phyloP scores from a whole-genome alignment of 345 rosid genomes.

The Sisymbrium altissimum region DNA sequence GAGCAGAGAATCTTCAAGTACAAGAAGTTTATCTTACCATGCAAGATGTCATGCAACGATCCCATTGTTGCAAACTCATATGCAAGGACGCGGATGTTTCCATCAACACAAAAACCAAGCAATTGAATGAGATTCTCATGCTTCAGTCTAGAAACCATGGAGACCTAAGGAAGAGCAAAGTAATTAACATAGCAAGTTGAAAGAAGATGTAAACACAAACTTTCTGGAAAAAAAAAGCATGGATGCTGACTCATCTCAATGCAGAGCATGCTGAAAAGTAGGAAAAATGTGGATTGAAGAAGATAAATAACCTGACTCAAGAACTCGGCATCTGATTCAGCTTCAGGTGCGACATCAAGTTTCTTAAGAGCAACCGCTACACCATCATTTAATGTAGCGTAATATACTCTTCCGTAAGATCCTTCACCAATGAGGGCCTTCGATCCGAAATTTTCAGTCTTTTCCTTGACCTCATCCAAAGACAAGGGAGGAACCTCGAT shows the following conservation, averaged over 20 bases:
- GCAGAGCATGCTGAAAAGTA: neutral
- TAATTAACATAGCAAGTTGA: constrained; percentile 11
- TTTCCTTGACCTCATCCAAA: constrained; percentile 61
- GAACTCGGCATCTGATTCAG: constrained; percentile 73
- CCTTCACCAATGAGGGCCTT: constrained; percentile 84
- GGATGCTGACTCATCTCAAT: neutral
- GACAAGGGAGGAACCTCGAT: constrained; percentile 60
- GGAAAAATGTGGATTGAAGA: neutral
- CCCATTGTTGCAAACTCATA: constrained; percentile 99
- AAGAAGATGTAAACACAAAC: constrained; percentile 4
- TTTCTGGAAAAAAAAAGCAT: neutral
- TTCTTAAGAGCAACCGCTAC: constrained; percentile 73
- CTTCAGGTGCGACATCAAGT: constrained; percentile 74
- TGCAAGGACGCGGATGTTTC: constrained; percentile 81
- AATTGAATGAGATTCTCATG: constrained; percentile 81
- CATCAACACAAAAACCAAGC: constrained; percentile 88
- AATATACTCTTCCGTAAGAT: constrained; percentile 86
- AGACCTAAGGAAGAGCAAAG: constrained; percentile 50
- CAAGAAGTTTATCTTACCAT: constrained; percentile 50
- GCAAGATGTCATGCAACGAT: constrained; percentile 91
- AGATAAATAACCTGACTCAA: constrained; percentile 65
- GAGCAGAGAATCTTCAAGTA: neutral
- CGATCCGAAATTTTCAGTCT: constrained; percentile 62
- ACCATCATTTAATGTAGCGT: constrained; percentile 62
- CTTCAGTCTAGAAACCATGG: constrained; percentile 89